Evolutionary conservation across 257 asterid genomes (phyloP).

Genomic region (Scutellaria galericulata): DNA sequence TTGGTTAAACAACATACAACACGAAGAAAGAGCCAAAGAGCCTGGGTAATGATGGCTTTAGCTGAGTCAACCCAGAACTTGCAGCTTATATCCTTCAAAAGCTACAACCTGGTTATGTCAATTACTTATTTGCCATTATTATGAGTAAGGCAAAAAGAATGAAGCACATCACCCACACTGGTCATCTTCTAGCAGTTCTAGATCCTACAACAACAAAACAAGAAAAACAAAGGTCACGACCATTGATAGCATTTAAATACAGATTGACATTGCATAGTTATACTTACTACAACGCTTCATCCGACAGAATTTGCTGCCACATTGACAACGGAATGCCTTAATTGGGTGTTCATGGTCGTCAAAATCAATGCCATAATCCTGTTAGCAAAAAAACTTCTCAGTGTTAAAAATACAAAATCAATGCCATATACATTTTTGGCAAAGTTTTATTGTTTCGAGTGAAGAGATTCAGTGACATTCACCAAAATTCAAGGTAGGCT

Average conservation of each 20-base stretch:
- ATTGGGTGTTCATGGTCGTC: conserved; percentile 88
- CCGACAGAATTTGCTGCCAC: conserved; percentile 91
- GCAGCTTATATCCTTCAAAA: conserved; percentile 15
- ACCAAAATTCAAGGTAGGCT: neutral
- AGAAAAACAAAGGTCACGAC: conserved; percentile 18
- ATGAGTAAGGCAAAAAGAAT: neutral
- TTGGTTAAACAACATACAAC: neutral
- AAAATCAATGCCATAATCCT: conserved; percentile 97
- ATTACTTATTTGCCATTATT: too few species aligned
- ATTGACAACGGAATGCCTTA: conserved; percentile 82
- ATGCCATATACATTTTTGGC: neutral
- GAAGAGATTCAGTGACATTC: neutral
- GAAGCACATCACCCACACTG: conserved; percentile 10
- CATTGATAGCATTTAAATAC: neutral
- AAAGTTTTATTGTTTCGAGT: neutral
- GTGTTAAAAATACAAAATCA: neutral
- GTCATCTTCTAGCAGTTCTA: conserved; percentile 42
- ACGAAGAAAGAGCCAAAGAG: neutral
- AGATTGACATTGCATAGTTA: neutral
- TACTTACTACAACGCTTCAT: conserved; percentile 78
- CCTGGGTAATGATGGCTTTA: conserved; percentile 3
- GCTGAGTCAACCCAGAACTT: conserved; percentile 10
- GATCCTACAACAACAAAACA: conserved; percentile 34
- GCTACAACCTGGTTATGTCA: neutral
- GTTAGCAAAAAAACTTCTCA: conserved; percentile 38